Evolutionary conservation across 2,329 filamentous ascomycete species (phyloP).

Genomic region (Lecanicillium sp.): DNA sequence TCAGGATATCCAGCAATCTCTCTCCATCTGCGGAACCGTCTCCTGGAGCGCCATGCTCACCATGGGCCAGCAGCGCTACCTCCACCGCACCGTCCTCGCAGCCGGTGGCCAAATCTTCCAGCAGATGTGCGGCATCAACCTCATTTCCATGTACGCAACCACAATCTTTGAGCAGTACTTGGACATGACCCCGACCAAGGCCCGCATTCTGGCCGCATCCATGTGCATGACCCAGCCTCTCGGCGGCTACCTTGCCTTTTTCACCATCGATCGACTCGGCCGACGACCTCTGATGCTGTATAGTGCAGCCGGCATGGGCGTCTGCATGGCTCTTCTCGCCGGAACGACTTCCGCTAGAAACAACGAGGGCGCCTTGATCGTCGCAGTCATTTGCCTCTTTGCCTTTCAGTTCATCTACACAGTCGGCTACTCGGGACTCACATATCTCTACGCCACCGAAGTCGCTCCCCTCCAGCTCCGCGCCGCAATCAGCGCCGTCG

Average conservation of each 20-base stretch:
- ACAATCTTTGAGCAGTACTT: conserved; percentile 20
- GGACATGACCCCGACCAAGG: conserved; percentile 13
- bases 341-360: conserved; percentile 5
- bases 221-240: conserved; percentile 24
- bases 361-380: conserved; percentile 4
- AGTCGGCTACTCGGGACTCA: conserved; percentile 51
- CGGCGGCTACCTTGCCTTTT: conserved; percentile 18
- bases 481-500: conserved; percentile 37
- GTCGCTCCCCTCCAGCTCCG: conserved; percentile 36
- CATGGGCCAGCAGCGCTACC: conserved; percentile 10
- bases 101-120: conserved; percentile 12
- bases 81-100: conserved; percentile 9
- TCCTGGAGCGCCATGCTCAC: conserved; percentile 11
- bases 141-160: conserved; percentile 21
- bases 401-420: conserved; percentile 60
- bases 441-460: conserved; percentile 46
- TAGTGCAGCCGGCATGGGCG: conserved; percentile 5
- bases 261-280: conserved; percentile 20
- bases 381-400: conserved; percentile 41
- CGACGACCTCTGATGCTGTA: conserved; percentile 12
- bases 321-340: conserved; percentile 8
- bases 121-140: conserved; percentile 19
- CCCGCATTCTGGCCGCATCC: conserved; percentile 17
- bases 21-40: conserved; percentile 10
- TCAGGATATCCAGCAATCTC: conserved; percentile 9